These are phyloP conservation scores for Tricladium varicosporioides DNA, from an alignment of 2,329 filamentous ascomycete species.

Conservation along the genomic window DNA sequence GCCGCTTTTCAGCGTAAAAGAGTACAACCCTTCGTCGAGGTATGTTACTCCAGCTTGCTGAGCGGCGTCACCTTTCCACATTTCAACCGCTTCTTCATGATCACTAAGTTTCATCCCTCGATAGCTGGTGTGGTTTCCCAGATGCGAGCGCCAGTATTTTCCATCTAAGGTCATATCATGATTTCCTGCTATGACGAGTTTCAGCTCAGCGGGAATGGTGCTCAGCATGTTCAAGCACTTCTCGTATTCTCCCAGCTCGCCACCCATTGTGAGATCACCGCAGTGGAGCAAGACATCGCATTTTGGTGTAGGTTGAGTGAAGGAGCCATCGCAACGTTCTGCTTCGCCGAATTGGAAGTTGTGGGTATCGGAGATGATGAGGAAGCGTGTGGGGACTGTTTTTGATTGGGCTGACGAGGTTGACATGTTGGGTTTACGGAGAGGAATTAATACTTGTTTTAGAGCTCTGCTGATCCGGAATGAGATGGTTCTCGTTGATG, in stretches of 20 bases:
- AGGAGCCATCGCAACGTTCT: slow-evolving; percentile 1
- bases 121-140: slow-evolving; percentile 17
- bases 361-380: slow-evolving; percentile 33
- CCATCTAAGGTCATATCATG: slow-evolving; percentile 59
- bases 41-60: slow-evolving; percentile 30
- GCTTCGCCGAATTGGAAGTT: slow-evolving; percentile 24
- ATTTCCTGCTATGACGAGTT: slow-evolving; percentile 62
- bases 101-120: slow-evolving; percentile 6
- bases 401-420: neutral
- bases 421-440: neutral
- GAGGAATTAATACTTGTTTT: too few species aligned
- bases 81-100: slow-evolving; percentile 17
- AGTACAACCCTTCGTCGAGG: slow-evolving; percentile 33
- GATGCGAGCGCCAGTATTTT: slow-evolving; percentile 10
- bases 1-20: slow-evolving; percentile 31
- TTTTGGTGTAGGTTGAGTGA: slow-evolving; percentile 20
- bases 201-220: slow-evolving; percentile 50
- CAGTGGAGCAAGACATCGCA: slow-evolving; percentile 41
- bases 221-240: slow-evolving; percentile 26
- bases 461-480: too few species aligned
- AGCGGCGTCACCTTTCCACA: slow-evolving; percentile 26
- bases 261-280: slow-evolving; percentile 38
- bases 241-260: slow-evolving; percentile 32
- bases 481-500: too few species aligned
- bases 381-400: slow-evolving; percentile 23